These are phyloP conservation scores for Lagenaria siceraria DNA, from an alignment of 306 rosid genomes.

Conservation along the genomic window DNA sequence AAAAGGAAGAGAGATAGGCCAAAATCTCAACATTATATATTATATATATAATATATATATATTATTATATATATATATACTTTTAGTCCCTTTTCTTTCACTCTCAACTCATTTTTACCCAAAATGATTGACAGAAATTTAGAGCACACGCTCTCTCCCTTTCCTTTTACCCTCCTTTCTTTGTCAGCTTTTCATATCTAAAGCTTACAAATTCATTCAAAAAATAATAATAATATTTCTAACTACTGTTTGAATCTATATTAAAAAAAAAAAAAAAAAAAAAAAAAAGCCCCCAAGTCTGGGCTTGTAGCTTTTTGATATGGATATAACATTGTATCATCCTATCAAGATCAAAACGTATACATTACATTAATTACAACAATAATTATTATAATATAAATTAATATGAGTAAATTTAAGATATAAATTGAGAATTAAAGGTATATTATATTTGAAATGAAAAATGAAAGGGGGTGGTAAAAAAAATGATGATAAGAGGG, in stretches of 20 bases:
- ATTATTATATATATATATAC: too few species aligned
- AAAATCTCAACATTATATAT: too few species aligned
- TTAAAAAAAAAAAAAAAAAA: too few species aligned
- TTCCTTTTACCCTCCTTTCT: background rate
- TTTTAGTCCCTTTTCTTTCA: background rate
- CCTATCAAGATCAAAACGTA: background rate
- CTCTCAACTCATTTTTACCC: background rate
- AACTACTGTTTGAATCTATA: background rate
- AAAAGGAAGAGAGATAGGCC: too few species aligned
- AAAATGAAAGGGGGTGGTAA: too few species aligned
- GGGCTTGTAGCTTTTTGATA: background rate
- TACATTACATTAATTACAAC: too few species aligned
- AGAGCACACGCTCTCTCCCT: background rate
- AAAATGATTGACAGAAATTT: background rate
- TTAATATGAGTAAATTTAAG: too few species aligned
- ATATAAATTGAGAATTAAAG: too few species aligned
- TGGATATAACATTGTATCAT: background rate
- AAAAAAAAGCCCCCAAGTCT: background rate
- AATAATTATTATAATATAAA: too few species aligned
- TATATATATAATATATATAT: too few species aligned
- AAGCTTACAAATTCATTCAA: background rate
- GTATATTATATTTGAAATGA: too few species aligned
- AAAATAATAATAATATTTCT: background rate
- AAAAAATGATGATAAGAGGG: background rate
- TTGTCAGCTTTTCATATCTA: background rate